phyloP scores from a whole-genome alignment of 371 early-diverging fungal genomes.

The Mortierella sp. region DNA sequence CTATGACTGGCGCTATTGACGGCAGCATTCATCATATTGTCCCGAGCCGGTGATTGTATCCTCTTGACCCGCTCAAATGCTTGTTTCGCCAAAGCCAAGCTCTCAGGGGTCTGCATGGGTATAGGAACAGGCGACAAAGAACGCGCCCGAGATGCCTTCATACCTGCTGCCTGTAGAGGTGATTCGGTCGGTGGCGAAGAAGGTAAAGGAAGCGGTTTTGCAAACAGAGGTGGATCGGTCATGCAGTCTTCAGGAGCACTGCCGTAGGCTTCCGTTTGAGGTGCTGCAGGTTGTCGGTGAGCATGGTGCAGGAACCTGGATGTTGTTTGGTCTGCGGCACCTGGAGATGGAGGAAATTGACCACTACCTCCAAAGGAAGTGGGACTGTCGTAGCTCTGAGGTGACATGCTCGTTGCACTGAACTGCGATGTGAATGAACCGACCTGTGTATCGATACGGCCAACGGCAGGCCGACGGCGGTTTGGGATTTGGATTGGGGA shows the following conservation, averaged over 20 bases:
- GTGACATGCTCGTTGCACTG: conserved; percentile 26
- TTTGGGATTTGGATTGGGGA: conserved; percentile 35
- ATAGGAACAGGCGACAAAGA: conserved; percentile 30
- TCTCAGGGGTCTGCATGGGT: conserved; percentile 44
- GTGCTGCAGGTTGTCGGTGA: conserved; percentile 50
- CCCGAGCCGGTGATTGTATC: conserved; percentile 29
- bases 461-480: conserved; percentile 27
- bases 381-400: conserved; percentile 28
- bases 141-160: conserved; percentile 4
- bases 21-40: conserved; percentile 15
- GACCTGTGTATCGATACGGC: conserved; percentile 27
- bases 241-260: conserved; percentile 42
- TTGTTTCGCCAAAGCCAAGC: conserved; percentile 31
- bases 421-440: conserved; percentile 43
- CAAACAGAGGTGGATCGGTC: conserved; percentile 40
- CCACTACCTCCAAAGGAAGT: conserved; percentile 1
- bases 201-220: conserved; percentile 43
- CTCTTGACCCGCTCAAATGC: conserved; percentile 47
- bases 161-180: conserved; percentile 12
- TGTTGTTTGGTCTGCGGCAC: conserved; percentile 24
- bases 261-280: conserved; percentile 46
- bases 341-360: conserved; percentile 15
- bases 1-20: conserved; percentile 1
- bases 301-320: conserved; percentile 45
- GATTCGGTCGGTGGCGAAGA: conserved; percentile 33